Conservation (phyloP, 1,139 yeast genomes). For the Trichomonascaceae sp. region DNA sequence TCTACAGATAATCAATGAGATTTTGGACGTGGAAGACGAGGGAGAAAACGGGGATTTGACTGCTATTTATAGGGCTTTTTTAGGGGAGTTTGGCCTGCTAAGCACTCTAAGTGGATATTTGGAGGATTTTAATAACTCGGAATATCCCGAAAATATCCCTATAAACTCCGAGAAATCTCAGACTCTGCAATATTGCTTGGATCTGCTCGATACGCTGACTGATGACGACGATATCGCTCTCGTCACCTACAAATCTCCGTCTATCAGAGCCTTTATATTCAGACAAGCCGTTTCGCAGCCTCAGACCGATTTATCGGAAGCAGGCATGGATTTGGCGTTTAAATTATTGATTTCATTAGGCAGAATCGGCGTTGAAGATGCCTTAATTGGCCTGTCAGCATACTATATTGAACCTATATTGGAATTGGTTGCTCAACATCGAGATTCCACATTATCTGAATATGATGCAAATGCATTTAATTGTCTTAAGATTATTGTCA, state of each 20-base stretch:
- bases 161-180: background rate
- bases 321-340: background rate
- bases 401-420: constrained; percentile 10
- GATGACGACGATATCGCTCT: background rate
- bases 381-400: background rate
- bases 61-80: constrained; percentile 9
- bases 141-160: background rate
- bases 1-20: constrained; percentile 24
- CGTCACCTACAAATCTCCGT: background rate
- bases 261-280: background rate
- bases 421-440: constrained; percentile 5
- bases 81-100: background rate
- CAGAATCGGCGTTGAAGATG: background rate
- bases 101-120: background rate
- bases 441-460: constrained; percentile 24
- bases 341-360: background rate
- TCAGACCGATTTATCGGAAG: background rate
- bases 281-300: background rate
- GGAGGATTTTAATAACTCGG: background rate
- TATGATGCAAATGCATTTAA: constrained; percentile 25
- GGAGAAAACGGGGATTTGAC: constrained; percentile 10
- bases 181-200: background rate
- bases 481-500: constrained; percentile 19
- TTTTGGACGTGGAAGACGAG: constrained; percentile 23
- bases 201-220: constrained; percentile 2